Percentiles rank a stretch among this genome's conserved stretches.
Evolutionary conservation across 2,329 filamentous ascomycete genomes (phyloP).

Genomic region (Curvularia sp.): DNA sequence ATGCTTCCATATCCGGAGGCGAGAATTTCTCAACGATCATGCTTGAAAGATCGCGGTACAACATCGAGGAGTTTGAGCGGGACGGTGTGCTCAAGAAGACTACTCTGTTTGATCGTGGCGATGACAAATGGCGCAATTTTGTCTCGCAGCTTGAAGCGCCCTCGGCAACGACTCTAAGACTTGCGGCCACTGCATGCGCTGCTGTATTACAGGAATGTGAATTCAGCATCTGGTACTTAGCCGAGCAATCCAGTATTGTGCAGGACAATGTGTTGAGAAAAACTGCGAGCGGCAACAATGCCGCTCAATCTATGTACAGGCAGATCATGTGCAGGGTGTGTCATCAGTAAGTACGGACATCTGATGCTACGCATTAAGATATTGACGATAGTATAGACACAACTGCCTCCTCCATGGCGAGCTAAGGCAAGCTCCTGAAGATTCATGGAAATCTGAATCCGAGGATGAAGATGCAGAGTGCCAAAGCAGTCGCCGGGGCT

Average conservation of each 20-base stretch:
- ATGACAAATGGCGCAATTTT: conserved; percentile 42
- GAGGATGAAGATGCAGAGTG: conserved; percentile 16
- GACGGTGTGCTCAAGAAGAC: conserved; percentile 15
- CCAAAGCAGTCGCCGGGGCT: conserved; percentile 8
- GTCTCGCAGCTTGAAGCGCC: conserved; percentile 41
- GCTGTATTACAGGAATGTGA: conserved; percentile 45
- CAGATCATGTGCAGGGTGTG: conserved; percentile 41
- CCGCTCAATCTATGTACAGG: conserved; percentile 28
- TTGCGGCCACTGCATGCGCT: conserved; percentile 49
- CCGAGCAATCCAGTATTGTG: conserved; percentile 35
- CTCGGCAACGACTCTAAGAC: conserved; percentile 31
- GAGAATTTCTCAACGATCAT: conserved; percentile 19
- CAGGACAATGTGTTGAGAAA: conserved; percentile 15
- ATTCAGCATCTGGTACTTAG: conserved; percentile 55
- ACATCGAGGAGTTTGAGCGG: conserved; percentile 27
- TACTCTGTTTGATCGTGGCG: conserved; percentile 34
- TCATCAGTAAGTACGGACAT: conserved; percentile 34
- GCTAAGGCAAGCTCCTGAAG: conserved; percentile 41
- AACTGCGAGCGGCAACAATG: conserved; percentile 8
- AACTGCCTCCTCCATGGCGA: conserved; percentile 55
- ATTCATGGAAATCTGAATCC: conserved; percentile 14
- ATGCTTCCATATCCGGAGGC: conserved; percentile 10
- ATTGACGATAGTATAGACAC: conserved; percentile 32
- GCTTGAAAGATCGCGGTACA: conserved; percentile 35
- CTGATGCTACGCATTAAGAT: background rate